Evolutionary conservation across 768 basidiomycete genomes (phyloP), one percentile per base, ranked within the genome.

Genomic region (Russula sp.): DNA sequence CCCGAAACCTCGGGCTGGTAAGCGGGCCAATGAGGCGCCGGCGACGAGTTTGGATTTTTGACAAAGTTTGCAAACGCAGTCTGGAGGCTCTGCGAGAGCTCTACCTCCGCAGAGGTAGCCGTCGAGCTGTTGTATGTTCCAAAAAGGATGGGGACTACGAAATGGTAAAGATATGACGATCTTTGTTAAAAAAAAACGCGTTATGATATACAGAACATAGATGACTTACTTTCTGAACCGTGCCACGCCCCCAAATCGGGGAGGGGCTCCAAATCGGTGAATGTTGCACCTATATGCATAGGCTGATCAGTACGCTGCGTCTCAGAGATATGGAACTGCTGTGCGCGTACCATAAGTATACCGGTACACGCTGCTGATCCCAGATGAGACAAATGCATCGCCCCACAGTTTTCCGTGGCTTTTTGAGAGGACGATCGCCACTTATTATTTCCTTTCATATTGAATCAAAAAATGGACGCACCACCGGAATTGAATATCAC

Each of bases 51-150:
- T 1, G 60, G 54, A 22, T 65, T 26, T 28, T 62, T 65, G 40
- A 20, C 49, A 18, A 65, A 62, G 18, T 65, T 62, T 14, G 28
- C 52, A n/a, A 65, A 57, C 6, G 60, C 60, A 8, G 59, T 52
- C 48, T 62, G 59, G 53, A 72, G 64, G 11, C 68, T 74, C 16
- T 56, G 24, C 1, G 72, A 74, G 24, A 73, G 60, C 24, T 67
- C 64, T 20, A n/a, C 66, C 55, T 74, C 70, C 10, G 68, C 38
- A 1, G 63, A 51, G 2, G 72, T 71, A 0, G 72, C 73, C 0
- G 72, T 72, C 0, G 64, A 60, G n/a, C 13, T 48, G 44, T 71
- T 73, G 67, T 63, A 72, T 2, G 72, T 72, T 16, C 72, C 73
- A 60, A 74, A 74, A n/a, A 74, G 63, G 38, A 69, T 65, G 7